Evolutionary conservation across 352 stramenopile genomes (phyloP), one percentile per base, ranked within the genome.

Genomic region (Globisporangium camurandrum): DNA sequence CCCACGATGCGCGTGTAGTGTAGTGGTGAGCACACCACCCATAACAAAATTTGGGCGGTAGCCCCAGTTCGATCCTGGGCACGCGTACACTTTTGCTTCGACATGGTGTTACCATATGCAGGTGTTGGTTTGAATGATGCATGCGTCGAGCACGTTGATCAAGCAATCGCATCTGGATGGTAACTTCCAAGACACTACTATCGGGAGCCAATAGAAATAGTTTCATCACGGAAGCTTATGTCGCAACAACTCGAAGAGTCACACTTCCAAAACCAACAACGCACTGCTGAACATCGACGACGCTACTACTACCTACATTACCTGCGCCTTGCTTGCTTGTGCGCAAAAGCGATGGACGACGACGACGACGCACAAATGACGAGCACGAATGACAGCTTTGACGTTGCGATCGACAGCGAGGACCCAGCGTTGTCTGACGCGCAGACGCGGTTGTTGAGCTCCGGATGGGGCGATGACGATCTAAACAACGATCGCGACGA

Each of bases 371-470:
- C 12, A 14, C n/a, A 9, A 23, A 59, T 62, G 56, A 50, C 56
- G 31, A 53, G 34, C 16, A 19, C n/a, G n/a, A n/a, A 38, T 1
- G 41, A 60, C 17, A 46, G 34, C 31, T 26, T 10, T 8, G 37
- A 38, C 39, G n/a, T 4, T 9, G 12, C 23, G 9, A 23, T 54
- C 9, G 47, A 38, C 19, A 26, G 27, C 1, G 47, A 26, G 27
- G 36, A 30, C 9, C 19, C 34, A 6, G 49, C 46, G 27, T 8
- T 48, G 22, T 30, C 22, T 16, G 14, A 34, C 38, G 16, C 17
- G 60, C 64, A 68, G 39, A 62, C 53, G 22, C 44, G 24, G 0
- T 16, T 75, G 30, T 28, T 77, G 22, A 22, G 61, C 38, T 60
- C 56, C 11, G 45, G 37, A 3, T 74, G 65, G 65, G 62, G 46